Evolutionary conservation across 345 rosid genomes (phyloP).

Genomic region (Pistacia integerrima): DNA sequence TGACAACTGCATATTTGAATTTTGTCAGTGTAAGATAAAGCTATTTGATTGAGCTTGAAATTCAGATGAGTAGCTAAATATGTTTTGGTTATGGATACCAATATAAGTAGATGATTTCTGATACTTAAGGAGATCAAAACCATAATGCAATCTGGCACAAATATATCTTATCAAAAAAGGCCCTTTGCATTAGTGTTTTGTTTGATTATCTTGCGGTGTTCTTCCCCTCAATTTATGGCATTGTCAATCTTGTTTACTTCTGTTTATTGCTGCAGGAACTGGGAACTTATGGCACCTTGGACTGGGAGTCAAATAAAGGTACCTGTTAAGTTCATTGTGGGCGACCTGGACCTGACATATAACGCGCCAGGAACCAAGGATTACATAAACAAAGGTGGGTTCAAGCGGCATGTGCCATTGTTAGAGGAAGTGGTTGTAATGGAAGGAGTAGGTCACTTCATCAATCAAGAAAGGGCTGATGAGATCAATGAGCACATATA

Average conservation of each 20-base stretch:
- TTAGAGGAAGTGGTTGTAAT: conserved; percentile 72
- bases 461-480: conserved; percentile 64
- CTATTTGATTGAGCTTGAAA: no score
- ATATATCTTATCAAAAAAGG: no score
- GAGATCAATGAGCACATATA: conserved; percentile 66
- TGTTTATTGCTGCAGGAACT: conserved; percentile 42
- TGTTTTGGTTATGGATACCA: background rate
- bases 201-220: background rate
- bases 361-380: conserved; percentile 55
- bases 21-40: no score
- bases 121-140: no score
- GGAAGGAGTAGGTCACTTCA: conserved; percentile 74
- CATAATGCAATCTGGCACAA: background rate
- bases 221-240: background rate
- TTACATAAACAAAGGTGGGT: conserved; percentile 49
- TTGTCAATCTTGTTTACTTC: background rate
- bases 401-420: conserved; percentile 63
- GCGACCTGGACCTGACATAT: conserved; percentile 70
- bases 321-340: conserved; percentile 74
- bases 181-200: no score
- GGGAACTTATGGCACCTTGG: conserved; percentile 83
- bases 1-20: no score
- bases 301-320: conserved; percentile 51
- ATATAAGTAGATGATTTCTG: no score
- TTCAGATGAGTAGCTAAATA: background rate